These are phyloP conservation scores for Alternaria viburni DNA, from an alignment of 2,329 filamentous ascomycete species.

Conservation along the genomic window DNA sequence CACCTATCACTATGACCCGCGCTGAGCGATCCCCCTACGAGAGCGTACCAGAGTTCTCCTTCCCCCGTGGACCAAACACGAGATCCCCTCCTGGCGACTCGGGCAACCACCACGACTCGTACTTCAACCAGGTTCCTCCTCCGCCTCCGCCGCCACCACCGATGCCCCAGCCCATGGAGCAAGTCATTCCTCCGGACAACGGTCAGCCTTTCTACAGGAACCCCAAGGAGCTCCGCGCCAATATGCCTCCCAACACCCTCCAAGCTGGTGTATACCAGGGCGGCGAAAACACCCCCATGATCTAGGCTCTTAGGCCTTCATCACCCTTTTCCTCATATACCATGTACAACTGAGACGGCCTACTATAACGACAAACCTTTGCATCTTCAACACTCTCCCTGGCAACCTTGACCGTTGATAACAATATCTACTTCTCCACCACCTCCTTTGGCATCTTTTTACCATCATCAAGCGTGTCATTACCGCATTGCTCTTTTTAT, in stretches of 20 bases:
- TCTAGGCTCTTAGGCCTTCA: constrained; percentile 23
- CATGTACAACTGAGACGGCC: constrained; percentile 34
- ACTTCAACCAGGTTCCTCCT: constrained; percentile 40
- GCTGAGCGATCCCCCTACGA: constrained; percentile 52
- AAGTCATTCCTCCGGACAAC: constrained; percentile 47
- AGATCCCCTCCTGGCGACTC: constrained; percentile 39
- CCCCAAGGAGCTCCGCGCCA: constrained; percentile 56
- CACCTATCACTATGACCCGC: constrained; percentile 47
- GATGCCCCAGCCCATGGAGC: constrained; percentile 48
- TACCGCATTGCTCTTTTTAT: constrained; percentile 22
- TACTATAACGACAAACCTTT: constrained; percentile 30
- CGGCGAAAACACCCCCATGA: constrained; percentile 43
- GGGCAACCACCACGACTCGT: constrained; percentile 26
- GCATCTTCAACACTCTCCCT: constrained; percentile 33
- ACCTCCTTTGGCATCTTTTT: constrained; percentile 15
- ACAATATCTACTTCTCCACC: constrained; percentile 3
- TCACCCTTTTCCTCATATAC: neutral
- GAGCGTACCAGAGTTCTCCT: constrained; percentile 47
- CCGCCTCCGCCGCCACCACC: constrained; percentile 48
- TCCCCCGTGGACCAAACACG: constrained; percentile 30
- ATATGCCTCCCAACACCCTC: constrained; percentile 56
- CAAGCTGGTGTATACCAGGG: constrained; percentile 52
- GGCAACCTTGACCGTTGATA: constrained; percentile 3
- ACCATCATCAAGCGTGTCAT: constrained; percentile 28
- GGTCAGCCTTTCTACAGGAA: constrained; percentile 45